Evolutionary conservation across 2,329 filamentous ascomycete species (phyloP).

Genomic region (Talaromyces rugulosus): DNA sequence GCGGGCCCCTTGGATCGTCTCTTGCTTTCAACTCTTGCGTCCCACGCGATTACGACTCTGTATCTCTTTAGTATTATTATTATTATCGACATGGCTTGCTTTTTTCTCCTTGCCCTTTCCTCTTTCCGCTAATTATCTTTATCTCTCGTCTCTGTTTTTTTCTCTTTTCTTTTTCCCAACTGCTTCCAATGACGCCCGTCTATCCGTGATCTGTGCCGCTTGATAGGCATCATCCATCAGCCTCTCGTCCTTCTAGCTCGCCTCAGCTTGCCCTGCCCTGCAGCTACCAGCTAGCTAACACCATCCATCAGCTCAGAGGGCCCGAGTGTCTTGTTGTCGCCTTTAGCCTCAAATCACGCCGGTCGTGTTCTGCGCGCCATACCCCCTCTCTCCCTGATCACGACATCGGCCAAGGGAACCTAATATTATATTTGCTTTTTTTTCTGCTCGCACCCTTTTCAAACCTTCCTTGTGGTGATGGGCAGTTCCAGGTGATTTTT

Average conservation of each 20-base stretch:
- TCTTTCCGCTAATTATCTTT: background rate
- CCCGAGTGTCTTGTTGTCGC: background rate
- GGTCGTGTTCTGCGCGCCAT: background rate
- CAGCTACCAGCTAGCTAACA: background rate
- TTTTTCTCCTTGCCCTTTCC: background rate
- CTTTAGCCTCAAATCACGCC: conserved; percentile 1
- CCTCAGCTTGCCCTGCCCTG: background rate
- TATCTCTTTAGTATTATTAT: background rate
- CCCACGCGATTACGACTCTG: background rate
- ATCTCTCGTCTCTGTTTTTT: background rate
- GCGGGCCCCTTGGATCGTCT: background rate
- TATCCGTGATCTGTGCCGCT: background rate
- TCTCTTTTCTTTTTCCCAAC: background rate
- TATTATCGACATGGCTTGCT: background rate
- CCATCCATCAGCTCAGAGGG: background rate
- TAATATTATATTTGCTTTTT: conserved; percentile 10
- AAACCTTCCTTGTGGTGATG: conserved; percentile 6
- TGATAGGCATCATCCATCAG: background rate
- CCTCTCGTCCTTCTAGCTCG: background rate
- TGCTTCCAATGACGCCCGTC: background rate
- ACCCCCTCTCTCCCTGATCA: conserved; percentile 9
- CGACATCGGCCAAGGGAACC: conserved; percentile 10
- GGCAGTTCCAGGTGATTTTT: background rate
- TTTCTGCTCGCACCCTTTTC: conserved; percentile 5
- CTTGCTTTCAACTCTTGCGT: background rate